Base-by-base conservation (phyloP, 2,329 filamentous ascomycete genomes). In the Aureobasidium sp. region DNA sequence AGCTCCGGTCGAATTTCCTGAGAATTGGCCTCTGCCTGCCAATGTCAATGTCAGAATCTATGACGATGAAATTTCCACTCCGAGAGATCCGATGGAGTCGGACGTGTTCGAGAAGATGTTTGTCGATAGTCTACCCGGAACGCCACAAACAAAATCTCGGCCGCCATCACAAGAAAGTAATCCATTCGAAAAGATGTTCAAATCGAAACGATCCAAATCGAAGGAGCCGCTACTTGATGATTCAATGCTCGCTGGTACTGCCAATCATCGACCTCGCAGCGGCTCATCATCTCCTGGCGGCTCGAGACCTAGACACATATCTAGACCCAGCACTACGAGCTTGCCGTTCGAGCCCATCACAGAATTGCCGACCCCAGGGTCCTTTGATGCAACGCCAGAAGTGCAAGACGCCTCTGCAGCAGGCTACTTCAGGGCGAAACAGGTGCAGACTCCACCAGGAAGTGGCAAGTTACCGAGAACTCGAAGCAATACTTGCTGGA, bases 41-140 rank as follows among this genome's bases (percentile, higher is more conserved):
- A 49, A 17, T 16, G 22, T 48, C 3, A 16, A 40, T 22, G 32
- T 29, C 16, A 49, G n/a, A 21, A 27, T 48, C 3, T 17, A 40
- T 22, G 50, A 32, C 22, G 48, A 56, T 8, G 53, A 57, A 29
- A 56, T 56, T 11, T 50, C 45, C 10, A 61, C 56, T 17, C 60
- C 61, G 2, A 55, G 49, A 7, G 38, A 55, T 8, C 53, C 63
- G 6, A 56, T 67, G 25, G 59, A 58, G 27, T 63, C 61, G 8
- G 61, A 67, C 53, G 57, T 51, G 7, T 68, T 68, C 34, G 61
- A 68, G 24, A 59, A 58, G 19, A 61, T 63, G 51, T 67, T 68
- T 50, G 61, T 68, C 7, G 57, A 63, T 25, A 64, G 59, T 44
- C 49, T 68, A 8, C 65, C 63, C 1, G 47, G 53, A 10, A 58